A percentile compares a stretch with the other conserved stretches of the same genome.
phyloP scores from a whole-genome alignment of 441 rosid genomes.

The Croton setiger region DNA sequence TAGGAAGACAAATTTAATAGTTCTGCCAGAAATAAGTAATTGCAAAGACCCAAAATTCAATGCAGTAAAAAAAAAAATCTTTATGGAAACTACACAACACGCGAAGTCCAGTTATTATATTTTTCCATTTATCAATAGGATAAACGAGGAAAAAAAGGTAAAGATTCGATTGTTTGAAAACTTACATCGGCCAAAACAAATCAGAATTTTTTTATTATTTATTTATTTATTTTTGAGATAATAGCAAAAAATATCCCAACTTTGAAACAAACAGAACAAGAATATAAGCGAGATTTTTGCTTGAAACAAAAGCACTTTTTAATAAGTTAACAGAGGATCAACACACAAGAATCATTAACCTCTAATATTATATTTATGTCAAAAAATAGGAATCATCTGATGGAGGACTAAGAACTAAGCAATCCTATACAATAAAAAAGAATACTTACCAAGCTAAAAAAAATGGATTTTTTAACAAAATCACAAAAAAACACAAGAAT shows the following conservation, averaged over 20 bases:
- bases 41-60: neutral
- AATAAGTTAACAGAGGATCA: neutral
- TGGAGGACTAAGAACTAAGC: constrained; percentile 9
- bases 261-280: neutral
- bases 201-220: no score
- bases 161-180: neutral
- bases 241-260: neutral
- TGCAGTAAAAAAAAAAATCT: neutral
- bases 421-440: neutral
- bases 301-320: constrained; percentile 10
- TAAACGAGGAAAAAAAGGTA: neutral
- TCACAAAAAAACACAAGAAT: neutral
- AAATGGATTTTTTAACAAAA: neutral
- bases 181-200: no score
- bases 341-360: neutral
- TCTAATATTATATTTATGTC: neutral
- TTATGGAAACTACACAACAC: neutral
- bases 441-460: neutral
- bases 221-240: no score
- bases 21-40: neutral
- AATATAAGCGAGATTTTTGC: neutral
- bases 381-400: neutral
- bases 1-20: constrained; percentile 7
- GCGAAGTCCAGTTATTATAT: neutral
- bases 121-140: neutral